phyloP scores from a whole-genome alignment of 345 rosid genomes.

The Populus ilicifolia region DNA sequence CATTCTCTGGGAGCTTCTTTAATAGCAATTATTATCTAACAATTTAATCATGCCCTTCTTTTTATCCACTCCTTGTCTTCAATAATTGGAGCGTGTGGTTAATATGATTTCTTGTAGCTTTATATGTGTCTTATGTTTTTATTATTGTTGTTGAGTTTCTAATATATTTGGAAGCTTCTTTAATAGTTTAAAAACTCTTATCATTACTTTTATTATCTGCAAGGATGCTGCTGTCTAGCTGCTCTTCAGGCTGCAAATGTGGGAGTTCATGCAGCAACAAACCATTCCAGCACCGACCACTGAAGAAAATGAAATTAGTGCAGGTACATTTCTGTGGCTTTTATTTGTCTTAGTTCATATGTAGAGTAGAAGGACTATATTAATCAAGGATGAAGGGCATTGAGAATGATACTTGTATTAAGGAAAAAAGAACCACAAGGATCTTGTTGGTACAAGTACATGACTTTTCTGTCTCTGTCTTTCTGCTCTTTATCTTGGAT shows the following conservation, averaged over 20 bases:
- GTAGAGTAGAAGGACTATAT: background rate
- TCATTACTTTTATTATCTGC: background rate
- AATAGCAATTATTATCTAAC: background rate
- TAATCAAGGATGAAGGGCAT: background rate
- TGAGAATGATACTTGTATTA: background rate
- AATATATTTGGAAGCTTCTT: slow-evolving; percentile 2
- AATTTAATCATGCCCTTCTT: background rate
- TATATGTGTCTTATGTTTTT: background rate
- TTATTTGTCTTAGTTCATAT: slow-evolving; percentile 4
- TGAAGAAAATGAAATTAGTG: slow-evolving; percentile 81
- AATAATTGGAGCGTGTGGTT: background rate
- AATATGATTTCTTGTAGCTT: background rate
- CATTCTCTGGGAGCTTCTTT: background rate
- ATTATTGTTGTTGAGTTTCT: background rate
- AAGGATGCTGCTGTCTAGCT: slow-evolving; percentile 92
- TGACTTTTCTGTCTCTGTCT: background rate
- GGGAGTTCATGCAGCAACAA: slow-evolving; percentile 75
- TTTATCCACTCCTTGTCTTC: background rate
- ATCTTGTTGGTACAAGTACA: background rate
- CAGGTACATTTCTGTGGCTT: slow-evolving; percentile 48
- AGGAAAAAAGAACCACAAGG: background rate
- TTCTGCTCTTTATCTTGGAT: background rate
- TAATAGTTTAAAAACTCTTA: background rate
- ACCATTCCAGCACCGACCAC: slow-evolving; percentile 84
- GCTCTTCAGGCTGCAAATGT: slow-evolving; percentile 93